These are phyloP conservation scores for Cunninghamia lanceolata DNA, from an alignment of 75 land plant genomes.

Conservation along the genomic window DNA sequence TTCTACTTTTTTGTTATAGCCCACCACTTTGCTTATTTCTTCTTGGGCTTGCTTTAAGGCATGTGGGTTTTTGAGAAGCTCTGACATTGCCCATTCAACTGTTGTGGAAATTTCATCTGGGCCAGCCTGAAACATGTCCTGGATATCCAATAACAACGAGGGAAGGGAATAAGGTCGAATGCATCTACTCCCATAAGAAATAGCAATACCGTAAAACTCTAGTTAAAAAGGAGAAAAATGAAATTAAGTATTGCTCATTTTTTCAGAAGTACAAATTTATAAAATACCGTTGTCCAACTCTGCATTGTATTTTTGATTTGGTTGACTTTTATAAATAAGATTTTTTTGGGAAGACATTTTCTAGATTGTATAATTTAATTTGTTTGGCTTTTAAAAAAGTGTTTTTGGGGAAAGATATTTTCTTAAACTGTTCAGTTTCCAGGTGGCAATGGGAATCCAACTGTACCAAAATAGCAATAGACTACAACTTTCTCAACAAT, in stretches of 20 bases:
- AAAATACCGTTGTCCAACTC: too few species aligned
- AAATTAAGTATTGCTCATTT: not conserved
- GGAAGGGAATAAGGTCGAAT: not conserved
- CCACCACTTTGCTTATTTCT: conserved; percentile 10
- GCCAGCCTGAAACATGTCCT: conserved; percentile 15
- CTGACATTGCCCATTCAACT: conserved; percentile 19
- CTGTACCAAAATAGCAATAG: too few species aligned
- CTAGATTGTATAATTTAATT: too few species aligned
- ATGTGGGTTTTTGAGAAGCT: conserved; percentile 14
- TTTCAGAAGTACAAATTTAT: too few species aligned
- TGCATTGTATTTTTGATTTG: too few species aligned
- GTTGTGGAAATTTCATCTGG: conserved; percentile 10
- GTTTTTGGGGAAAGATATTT: too few species aligned
- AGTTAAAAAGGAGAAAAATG: not conserved
- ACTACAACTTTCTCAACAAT: too few species aligned
- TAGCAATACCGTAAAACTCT: not conserved
- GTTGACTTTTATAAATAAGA: too few species aligned
- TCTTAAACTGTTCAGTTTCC: too few species aligned
- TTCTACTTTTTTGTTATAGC: not conserved
- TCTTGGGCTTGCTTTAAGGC: conserved; percentile 5
- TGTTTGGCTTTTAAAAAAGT: too few species aligned
- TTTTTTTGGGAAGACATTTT: too few species aligned
- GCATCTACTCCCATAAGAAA: not conserved
- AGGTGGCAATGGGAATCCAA: too few species aligned
- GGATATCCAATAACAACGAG: not conserved